Evolutionary conservation across 306 rosid species (phyloP), one percentile per base, ranked within the genome.

Genomic region (Mimosa pudica): DNA sequence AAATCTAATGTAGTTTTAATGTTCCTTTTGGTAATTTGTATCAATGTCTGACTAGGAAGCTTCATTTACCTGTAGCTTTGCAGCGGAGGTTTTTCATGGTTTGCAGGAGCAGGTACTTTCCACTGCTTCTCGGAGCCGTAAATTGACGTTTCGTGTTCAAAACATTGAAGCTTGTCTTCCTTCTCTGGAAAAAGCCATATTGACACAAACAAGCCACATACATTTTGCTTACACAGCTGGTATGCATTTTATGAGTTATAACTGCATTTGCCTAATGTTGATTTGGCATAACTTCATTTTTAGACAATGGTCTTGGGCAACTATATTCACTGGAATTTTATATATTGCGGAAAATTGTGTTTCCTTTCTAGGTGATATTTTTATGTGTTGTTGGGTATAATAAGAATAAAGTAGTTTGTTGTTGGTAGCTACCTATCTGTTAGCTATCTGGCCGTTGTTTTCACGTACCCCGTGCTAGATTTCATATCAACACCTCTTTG

Each of bases 191-290:
- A 92, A 90, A 87, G 94, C 90, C 78, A 89, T 93, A 60, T 88
- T 95, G 85, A 79, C 92, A 61, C 98, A 95, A 89, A 95, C 98
- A 69, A 91, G 98, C 82, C 98, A 92, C 85, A 89, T 92, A 77
- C 98, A 95, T 85, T 89, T 95, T 84, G 98, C 98, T 76, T 95
- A 95, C 88, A 95, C 98, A 58, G 82, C 94, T 63, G 97, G 98
- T 94, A 92, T 74, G 84, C 62, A 71, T 81, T 36, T 11, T 47
- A 46, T 8, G 46, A 71, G 10, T 70, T 47, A 47, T 71, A 42
- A 71, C 46, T 33, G 32, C 61, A 71, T 30, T 71, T 30, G 62
- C 76, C 76, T 51, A 62, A 49, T 49, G 14, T 33, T 14, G 46
- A 71, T 51, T 14, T 32, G 57, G 30, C 61, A 71, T 71, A 33